Evolutionary conservation across 192 early-diverging fungal genomes (phyloP), one percentile per base, ranked within the genome.

Genomic region (Coemansia sp.): DNA sequence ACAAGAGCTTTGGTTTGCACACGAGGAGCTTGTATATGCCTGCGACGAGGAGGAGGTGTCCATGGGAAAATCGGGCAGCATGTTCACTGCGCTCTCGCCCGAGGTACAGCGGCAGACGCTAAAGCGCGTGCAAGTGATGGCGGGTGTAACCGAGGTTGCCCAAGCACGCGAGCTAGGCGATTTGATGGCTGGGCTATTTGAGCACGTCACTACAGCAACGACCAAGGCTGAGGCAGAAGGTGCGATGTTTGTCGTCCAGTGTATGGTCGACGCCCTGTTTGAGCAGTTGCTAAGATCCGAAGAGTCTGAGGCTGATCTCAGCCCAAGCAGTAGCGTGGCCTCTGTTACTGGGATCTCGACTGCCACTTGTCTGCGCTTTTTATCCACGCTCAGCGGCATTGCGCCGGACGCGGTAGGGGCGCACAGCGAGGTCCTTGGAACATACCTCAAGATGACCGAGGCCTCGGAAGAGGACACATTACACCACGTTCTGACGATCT

Each of bases 1-100:
- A 28, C 85, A 89, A 41, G 92, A 95, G 55, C 77, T 92, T 14
- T 85, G 89, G 83, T 91, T 95, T 43, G 59, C 88, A 8, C 88
- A 87, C 18, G 75, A 62, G 3, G 68, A 35, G 8, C 31, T 59
- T 37, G 58, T 64, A 35, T 25, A 58, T 28, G 58, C 60, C 0
- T 69, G 64, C 41, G 76, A 67, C 48, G 73, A 83, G 31, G 70
- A 68, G 1, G 33, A 68, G 43, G 52, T 47, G 56, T 21, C 43
- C 9, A 35, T 57, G 38, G 64, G 55, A 21, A 26, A 34, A n/a
- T 37, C 68, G 10, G 68, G 62, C 14, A 83, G 74, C 55, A 42
- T 65, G 16, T 83, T 78, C 43, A 83, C 78, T 56, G 21, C 58
- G 2, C 69, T 83, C 0, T 61, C 76, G 52, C 80, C 75, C 2